phyloP scores from a whole-genome alignment of 2,329 filamentous ascomycete species.

The Colletotrichum kahawae region DNA sequence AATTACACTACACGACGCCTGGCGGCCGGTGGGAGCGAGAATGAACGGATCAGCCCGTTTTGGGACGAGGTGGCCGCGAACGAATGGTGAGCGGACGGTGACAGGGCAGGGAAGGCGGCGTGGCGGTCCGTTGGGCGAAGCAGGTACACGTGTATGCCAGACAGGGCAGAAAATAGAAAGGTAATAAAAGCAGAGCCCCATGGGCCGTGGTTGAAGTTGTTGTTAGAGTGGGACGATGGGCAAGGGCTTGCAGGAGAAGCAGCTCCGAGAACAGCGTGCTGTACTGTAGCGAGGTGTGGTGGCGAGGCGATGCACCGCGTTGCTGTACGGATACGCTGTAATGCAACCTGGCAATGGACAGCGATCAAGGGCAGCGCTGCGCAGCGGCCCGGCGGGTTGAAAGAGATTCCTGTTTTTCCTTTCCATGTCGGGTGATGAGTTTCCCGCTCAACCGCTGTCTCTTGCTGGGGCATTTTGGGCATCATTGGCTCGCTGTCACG shows the following conservation, averaged over 20 bases:
- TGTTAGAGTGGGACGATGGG: background rate
- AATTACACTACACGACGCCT: background rate
- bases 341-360: background rate
- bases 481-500: background rate
- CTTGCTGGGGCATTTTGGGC: background rate
- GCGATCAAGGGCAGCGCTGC: background rate
- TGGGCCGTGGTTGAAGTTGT: background rate
- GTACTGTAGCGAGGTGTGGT: background rate
- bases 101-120: background rate
- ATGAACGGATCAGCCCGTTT: background rate
- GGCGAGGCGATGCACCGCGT: background rate
- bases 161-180: background rate
- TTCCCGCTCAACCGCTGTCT: background rate
- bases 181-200: background rate
- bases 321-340: background rate
- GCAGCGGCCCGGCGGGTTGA: background rate
- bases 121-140: background rate
- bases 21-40: background rate
- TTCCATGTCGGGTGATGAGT: background rate
- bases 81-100: background rate
- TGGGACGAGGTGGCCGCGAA: background rate
- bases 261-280: background rate
- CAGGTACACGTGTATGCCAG: background rate
- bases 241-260: background rate
- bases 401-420: background rate